Evolutionary conservation across 306 rosid species (phyloP).

Genomic region (Lablab purpureus): DNA sequence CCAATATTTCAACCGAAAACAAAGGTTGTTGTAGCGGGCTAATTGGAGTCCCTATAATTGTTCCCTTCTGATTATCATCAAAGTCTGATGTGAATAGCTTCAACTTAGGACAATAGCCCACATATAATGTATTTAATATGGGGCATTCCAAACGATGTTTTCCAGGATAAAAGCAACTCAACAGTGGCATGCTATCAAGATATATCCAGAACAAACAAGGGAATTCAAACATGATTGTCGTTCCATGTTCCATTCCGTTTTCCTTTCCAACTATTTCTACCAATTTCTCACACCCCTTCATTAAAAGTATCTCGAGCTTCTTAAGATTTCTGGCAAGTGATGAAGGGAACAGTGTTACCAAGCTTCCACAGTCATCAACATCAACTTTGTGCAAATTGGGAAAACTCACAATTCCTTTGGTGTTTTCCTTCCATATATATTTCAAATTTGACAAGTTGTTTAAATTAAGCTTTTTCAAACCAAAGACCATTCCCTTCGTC

Average conservation of each 20-base stretch:
- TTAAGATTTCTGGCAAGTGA: not conserved
- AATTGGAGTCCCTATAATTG: not conserved
- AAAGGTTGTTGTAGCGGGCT: not conserved
- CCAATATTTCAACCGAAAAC: not conserved
- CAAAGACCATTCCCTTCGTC: not conserved
- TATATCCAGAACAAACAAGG: not conserved
- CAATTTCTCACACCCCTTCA: not conserved
- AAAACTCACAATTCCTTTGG: not conserved
- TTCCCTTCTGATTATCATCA: not conserved
- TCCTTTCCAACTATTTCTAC: slow-evolving; percentile 20
- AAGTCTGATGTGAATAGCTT: not conserved
- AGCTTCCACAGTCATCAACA: not conserved
- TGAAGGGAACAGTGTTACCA: not conserved
- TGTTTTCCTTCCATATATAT: not conserved
- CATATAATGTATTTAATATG: not conserved
- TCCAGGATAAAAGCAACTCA: not conserved
- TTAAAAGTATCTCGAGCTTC: not conserved
- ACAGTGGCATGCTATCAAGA: not conserved
- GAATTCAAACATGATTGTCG: not conserved
- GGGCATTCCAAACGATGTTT: slow-evolving; percentile 16
- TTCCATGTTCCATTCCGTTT: not conserved
- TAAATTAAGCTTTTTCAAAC: not conserved
- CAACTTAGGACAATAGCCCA: not conserved
- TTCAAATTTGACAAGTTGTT: not conserved
- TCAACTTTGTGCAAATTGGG: not conserved